These are phyloP conservation scores for Sporothrix luriei DNA, from an alignment of 2,329 filamentous ascomycete genomes.

Conservation along the genomic window DNA sequence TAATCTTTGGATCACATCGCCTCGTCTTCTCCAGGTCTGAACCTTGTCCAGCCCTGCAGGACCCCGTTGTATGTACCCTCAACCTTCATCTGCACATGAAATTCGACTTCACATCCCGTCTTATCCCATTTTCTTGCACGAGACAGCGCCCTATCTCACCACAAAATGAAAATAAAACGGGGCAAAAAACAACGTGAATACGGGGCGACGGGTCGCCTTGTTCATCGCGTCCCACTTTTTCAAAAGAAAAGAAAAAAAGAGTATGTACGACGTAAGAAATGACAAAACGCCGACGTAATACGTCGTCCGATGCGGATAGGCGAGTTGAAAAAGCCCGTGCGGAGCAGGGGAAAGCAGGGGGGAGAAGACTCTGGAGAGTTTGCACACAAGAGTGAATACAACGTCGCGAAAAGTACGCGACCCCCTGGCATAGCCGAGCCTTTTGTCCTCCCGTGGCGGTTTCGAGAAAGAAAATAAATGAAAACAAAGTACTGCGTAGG, in stretches of 20 bases:
- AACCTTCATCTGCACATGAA: conserved; percentile 19
- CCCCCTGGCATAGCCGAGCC: not conserved
- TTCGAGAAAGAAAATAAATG: not conserved
- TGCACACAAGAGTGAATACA: conserved; percentile 15
- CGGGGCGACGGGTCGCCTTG: not conserved
- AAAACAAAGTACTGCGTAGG: not conserved
- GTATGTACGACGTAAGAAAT: no score
- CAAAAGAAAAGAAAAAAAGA: not conserved
- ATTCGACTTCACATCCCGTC: conserved; percentile 1
- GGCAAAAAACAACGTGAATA: not conserved
- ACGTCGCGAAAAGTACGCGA: conserved; percentile 27
- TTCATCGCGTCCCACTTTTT: not conserved
- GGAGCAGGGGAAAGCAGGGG: not conserved
- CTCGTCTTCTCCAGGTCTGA: conserved; percentile 2
- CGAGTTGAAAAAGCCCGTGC: conserved; percentile 18
- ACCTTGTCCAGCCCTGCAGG: conserved; percentile 18
- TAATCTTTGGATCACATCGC: conserved; percentile 1
- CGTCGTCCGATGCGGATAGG: conserved; percentile 3
- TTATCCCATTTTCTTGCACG: not conserved
- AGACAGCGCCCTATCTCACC: not conserved
- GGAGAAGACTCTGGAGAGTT: conserved; percentile 8
- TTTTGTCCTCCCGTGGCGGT: conserved; percentile 13
- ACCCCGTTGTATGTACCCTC: conserved; percentile 8
- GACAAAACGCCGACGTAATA: not conserved
- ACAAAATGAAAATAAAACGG: not conserved